These are phyloP conservation scores for Lolium perenne DNA, from an alignment of 176 grass and related monocot genomes.

Conservation along the genomic window DNA sequence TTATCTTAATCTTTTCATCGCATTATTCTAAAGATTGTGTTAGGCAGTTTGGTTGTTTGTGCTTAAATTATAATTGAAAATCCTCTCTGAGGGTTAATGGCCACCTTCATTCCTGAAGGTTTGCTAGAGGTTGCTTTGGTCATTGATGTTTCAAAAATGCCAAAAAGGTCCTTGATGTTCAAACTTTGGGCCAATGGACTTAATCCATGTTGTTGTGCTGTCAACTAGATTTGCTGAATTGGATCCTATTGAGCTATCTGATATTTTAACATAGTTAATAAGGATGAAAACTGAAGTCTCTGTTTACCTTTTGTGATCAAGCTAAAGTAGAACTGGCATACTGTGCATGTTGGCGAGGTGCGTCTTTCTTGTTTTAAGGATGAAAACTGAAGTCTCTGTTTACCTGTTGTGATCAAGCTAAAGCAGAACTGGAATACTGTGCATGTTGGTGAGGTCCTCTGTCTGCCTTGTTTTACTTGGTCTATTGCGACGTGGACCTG, in stretches of 20 bases:
- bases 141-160: not conserved
- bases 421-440: not conserved
- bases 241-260: not conserved
- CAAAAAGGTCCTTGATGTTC: not conserved
- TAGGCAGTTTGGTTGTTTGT: slow-evolving; percentile 3
- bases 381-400: not conserved
- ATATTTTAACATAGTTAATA: not conserved
- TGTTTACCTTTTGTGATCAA: not conserved
- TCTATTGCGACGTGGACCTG: not conserved
- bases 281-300: not conserved
- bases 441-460: not conserved
- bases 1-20: not conserved
- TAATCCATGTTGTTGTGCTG: not conserved
- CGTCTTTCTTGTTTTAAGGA: too few relatives aligned
- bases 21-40: not conserved
- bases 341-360: not conserved
- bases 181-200: not conserved
- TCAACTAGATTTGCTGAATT: not conserved
- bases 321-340: not conserved
- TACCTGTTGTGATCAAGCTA: not conserved
- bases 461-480: not conserved
- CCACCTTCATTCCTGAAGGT: not conserved
- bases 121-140: not conserved
- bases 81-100: not conserved
- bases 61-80: not conserved